These are phyloP conservation scores for Zymoseptoria crescenta DNA, from an alignment of 2,329 filamentous ascomycete genomes.

Conservation along the genomic window DNA sequence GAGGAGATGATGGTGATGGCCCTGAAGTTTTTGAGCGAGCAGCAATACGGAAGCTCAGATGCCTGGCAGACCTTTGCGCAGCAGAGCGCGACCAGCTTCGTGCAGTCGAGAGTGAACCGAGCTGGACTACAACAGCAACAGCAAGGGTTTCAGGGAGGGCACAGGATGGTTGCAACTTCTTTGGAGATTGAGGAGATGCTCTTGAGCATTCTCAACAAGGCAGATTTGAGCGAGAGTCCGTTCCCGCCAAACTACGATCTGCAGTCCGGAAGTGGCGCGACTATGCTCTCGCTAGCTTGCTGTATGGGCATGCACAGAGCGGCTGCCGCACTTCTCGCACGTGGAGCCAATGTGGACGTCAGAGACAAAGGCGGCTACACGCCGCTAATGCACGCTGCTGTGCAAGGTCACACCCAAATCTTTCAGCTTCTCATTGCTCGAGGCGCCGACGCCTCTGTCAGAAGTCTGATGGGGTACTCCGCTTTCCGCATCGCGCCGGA, in stretches of 20 bases:
- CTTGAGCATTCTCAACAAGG: conserved; percentile 24
- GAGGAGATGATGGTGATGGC: conserved; percentile 54
- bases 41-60: conserved; percentile 27
- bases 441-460: conserved; percentile 63
- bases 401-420: conserved; percentile 68
- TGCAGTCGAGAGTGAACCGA: conserved; percentile 16
- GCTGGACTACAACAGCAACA: conserved; percentile 14
- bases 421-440: conserved; percentile 65
- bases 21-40: conserved; percentile 28
- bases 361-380: conserved; percentile 75
- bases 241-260: conserved; percentile 60
- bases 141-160: conserved; percentile 7
- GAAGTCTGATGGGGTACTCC: conserved; percentile 62
- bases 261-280: conserved; percentile 57
- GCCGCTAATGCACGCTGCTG: conserved; percentile 70
- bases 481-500: conserved; percentile 57
- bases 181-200: conserved; percentile 10
- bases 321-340: conserved; percentile 65
- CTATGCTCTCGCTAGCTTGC: conserved; percentile 72
- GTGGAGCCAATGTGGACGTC: conserved; percentile 68
- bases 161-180: conserved; percentile 10
- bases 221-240: conserved; percentile 68
- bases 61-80: conserved; percentile 26
- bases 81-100: conserved; percentile 20
- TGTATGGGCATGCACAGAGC: conserved; percentile 68